These are phyloP conservation scores for Suhomyces atakaporum DNA, from an alignment of 1,139 yeast species.

Conservation along the genomic window DNA sequence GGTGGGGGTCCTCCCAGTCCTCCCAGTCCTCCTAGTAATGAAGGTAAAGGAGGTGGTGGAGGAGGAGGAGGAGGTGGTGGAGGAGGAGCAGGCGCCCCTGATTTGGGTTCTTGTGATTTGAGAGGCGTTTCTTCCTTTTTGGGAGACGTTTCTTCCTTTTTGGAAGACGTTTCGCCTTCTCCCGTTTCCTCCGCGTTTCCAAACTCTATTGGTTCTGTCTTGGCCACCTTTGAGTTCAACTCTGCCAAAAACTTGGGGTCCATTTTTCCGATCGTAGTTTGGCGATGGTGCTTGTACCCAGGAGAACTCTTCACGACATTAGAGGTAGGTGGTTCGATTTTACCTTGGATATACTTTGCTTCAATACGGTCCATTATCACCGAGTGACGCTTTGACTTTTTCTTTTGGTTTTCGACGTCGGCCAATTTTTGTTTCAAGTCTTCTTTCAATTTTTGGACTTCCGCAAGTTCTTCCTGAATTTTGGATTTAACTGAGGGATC, in stretches of 20 bases:
- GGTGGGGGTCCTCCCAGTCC: slow-evolving; percentile 9
- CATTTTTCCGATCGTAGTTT: slow-evolving; percentile 42
- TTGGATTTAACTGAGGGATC: slow-evolving; percentile 42
- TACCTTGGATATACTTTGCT: slow-evolving; percentile 54
- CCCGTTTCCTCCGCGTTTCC: too few species aligned
- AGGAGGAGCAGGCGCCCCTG: slow-evolving; percentile 23
- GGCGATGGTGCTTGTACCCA: slow-evolving; percentile 32
- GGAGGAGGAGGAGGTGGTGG: slow-evolving; percentile 24
- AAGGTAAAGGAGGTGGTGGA: slow-evolving; percentile 26
- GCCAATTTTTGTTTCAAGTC: slow-evolving; percentile 42
- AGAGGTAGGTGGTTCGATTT: slow-evolving; percentile 12
- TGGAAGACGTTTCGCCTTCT: too few species aligned
- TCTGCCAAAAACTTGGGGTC: slow-evolving; percentile 61
- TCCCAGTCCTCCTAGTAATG: slow-evolving; percentile 17
- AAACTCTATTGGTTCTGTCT: slow-evolving; percentile 37
- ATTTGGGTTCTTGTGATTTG: slow-evolving; percentile 18
- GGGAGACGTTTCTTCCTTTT: slow-evolving; percentile 5
- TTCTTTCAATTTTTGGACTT: slow-evolving; percentile 47
- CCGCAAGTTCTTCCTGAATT: slow-evolving; percentile 46
- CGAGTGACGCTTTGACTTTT: slow-evolving; percentile 20
- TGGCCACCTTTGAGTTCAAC: slow-evolving; percentile 52
- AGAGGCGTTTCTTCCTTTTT: too few species aligned
- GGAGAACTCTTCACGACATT: slow-evolving; percentile 7
- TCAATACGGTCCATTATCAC: slow-evolving; percentile 39
- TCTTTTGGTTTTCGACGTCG: slow-evolving; percentile 14